Evolutionary conservation across 305 asterid species (phyloP).

Genomic region (Rubia tinctorum): DNA sequence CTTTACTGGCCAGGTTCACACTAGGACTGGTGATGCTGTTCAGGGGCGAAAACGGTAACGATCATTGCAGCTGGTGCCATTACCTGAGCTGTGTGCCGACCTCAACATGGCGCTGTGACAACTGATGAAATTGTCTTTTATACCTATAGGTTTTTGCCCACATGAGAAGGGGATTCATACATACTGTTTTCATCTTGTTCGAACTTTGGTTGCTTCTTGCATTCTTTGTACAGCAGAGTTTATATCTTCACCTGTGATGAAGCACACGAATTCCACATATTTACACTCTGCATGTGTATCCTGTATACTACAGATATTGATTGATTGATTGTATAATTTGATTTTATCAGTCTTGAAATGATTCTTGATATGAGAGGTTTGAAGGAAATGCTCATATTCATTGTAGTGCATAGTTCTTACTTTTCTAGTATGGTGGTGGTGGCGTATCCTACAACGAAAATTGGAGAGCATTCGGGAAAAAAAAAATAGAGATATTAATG

Average conservation of each 20-base stretch:
- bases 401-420: too few relatives aligned
- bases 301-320: not conserved
- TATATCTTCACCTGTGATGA: constrained; percentile 7
- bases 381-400: too few relatives aligned
- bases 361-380: too few relatives aligned
- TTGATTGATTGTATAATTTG: not conserved
- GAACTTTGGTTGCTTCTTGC: not conserved
- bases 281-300: not conserved
- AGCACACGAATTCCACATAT: not conserved
- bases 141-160: not conserved
- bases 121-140: constrained; percentile 22
- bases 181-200: constrained; percentile 5
- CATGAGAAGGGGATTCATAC: constrained; percentile 4
- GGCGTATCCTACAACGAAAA: too few relatives aligned
- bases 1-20: constrained; percentile 43
- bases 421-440: too few relatives aligned
- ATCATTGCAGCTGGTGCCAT: constrained; percentile 84
- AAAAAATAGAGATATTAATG: too few relatives aligned
- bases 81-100: constrained; percentile 91
- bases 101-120: constrained; percentile 74
- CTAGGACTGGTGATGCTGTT: constrained; percentile 71
- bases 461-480: too few relatives aligned
- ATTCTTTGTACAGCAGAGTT: constrained; percentile 17
- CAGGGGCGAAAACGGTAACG: constrained; percentile 67
- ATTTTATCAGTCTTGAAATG: not conserved